A percentile compares a stretch with the other conserved stretches of the same genome.
Conservation (phyloP, 306 rosid species). For the Lagenaria siceraria region DNA sequence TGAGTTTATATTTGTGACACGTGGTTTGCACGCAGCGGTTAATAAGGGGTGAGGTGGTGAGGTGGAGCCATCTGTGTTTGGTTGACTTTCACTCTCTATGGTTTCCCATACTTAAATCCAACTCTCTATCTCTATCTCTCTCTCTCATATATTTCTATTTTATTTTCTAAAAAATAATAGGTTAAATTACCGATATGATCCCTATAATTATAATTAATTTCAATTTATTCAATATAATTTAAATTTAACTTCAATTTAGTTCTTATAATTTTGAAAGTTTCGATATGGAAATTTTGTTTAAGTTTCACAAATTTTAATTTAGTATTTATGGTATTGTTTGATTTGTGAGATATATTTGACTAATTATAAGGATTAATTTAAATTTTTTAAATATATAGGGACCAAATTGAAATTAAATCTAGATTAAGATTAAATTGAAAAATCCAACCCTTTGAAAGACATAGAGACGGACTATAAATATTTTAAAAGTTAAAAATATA, state of each 20-base stretch:
- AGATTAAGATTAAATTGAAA: too few species aligned
- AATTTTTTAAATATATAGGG: too few species aligned
- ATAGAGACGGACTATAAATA: too few species aligned
- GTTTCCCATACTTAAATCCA: neutral
- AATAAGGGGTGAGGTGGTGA: neutral
- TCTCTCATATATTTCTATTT: neutral
- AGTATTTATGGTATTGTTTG: too few species aligned
- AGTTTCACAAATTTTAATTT: neutral
- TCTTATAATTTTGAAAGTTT: neutral
- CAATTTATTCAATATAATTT: too few species aligned
- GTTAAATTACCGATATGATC: neutral
- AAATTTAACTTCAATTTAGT: too few species aligned
- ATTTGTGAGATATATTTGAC: too few species aligned
- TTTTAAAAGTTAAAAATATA: too few species aligned
- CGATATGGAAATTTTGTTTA: neutral
- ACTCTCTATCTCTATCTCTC: neutral
- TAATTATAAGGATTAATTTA: too few species aligned
- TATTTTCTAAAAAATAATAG: neutral
- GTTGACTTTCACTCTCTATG: slow-evolving; percentile 1
- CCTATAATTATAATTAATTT: too few species aligned
- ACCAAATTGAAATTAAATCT: too few species aligned
- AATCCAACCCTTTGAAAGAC: too few species aligned
- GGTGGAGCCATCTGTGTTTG: neutral
- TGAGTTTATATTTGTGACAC: neutral
- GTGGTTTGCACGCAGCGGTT: neutral